Base-by-base conservation (phyloP, 2,329 filamentous ascomycete species). In the Hymenoscyphus fraxineus region DNA sequence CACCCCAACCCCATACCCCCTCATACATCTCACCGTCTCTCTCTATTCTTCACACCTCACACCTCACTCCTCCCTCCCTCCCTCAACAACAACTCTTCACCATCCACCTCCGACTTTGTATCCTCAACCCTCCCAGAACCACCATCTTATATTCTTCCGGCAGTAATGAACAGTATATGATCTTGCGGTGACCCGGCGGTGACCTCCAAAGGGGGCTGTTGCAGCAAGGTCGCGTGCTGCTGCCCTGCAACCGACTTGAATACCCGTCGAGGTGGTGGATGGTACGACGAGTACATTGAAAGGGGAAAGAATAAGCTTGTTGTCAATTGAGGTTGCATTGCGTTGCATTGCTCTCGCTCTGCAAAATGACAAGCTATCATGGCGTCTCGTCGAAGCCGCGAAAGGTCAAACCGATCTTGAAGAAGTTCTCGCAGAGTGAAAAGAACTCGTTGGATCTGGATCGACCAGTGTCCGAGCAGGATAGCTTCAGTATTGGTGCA, bases 381-480 rank as follows among this genome's bases (percentile, higher is more conserved):
- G 68, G 67, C 35, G 64, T 68, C 15, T 60, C 64, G n/a, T 63
- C 68, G 22, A 74, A 71, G 62, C 64, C 72, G 61, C 63, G 72
- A 63, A 75, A 71, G 54, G 70, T 74, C 44, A 88, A 87, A 76
- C 86, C 86, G 10, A 87, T 88, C 56, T 77, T 88, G 61, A 87
- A 86, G 75, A 88, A 87, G 73, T 68, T 74, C 62, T 69, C 72
- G 19, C 69, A 72, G 57, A 86, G 83, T 69, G 84, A 86, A 68
- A 87, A 86, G 78, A 86, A 81, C 71, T 88, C 86, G 57, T 76
- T 88, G 65, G 86, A 89, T 70, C 75, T 88, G 67, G 83, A 88
- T 73, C 82, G 85, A 56, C 79, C 80, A 22, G 85, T 84, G 80
- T 82, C 85, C 54, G 84, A 87, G 65, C 83, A 85, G 70, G 77